These are phyloP conservation scores for Areca catechu DNA, from an alignment of 176 grass and related monocot genomes.

Conservation along the genomic window DNA sequence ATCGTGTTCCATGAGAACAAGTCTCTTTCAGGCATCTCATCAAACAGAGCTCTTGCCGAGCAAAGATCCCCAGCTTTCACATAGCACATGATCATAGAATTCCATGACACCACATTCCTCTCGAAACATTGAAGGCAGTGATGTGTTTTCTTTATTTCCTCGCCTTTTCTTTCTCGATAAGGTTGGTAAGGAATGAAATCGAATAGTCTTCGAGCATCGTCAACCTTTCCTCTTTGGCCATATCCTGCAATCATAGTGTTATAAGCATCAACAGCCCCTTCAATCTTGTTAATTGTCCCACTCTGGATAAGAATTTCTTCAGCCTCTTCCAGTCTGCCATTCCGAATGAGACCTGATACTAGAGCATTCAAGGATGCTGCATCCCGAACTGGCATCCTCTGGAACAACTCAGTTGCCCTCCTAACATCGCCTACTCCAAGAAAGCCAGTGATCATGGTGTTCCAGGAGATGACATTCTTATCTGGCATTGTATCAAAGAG, in stretches of 20 bases:
- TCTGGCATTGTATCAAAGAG: constrained; percentile 43
- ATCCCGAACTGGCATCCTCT: constrained; percentile 43
- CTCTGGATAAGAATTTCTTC: constrained; percentile 35
- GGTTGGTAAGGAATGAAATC: constrained; percentile 42
- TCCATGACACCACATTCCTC: constrained; percentile 26
- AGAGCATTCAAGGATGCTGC: constrained; percentile 26
- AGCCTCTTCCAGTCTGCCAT: constrained; percentile 31
- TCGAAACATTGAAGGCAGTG: constrained; percentile 19
- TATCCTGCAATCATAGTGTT: constrained; percentile 62
- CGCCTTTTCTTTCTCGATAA: not conserved
- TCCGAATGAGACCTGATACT: constrained; percentile 37
- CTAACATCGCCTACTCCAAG: constrained; percentile 29
- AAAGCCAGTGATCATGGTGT: constrained; percentile 49
- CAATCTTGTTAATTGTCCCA: constrained; percentile 13
- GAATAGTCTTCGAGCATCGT: constrained; percentile 44
- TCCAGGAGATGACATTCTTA: constrained; percentile 41
- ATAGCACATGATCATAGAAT: constrained; percentile 27
- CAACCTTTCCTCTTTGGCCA: constrained; percentile 37
- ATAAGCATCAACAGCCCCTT: constrained; percentile 44
- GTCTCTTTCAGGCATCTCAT: constrained; percentile 51
- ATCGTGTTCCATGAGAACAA: constrained; percentile 68
- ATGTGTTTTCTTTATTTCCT: not conserved
- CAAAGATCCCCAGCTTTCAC: constrained; percentile 31
- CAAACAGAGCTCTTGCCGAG: constrained; percentile 45
- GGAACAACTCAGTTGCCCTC: constrained; percentile 38